Conservation (phyloP, 352 stramenopile genomes). For the Phytopythium oedochilum region DNA sequence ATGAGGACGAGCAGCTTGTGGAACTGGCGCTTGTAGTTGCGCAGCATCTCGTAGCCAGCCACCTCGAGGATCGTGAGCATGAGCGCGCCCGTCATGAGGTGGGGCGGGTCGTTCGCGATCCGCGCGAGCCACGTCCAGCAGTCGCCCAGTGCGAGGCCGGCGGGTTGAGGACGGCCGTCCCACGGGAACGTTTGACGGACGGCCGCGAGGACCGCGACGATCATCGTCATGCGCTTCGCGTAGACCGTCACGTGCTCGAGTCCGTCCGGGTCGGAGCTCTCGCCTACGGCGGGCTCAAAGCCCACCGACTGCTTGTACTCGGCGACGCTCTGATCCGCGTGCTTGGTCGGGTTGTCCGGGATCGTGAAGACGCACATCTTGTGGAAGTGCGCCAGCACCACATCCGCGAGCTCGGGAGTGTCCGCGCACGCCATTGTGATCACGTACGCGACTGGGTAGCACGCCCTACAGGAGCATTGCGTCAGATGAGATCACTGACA, state of each 20-base stretch:
- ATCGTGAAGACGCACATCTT: slow-evolving; percentile 76
- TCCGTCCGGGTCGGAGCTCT: slow-evolving; percentile 47
- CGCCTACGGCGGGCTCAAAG: slow-evolving; percentile 59
- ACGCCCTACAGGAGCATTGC: slow-evolving; percentile 34
- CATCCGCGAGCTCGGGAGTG: slow-evolving; percentile 64
- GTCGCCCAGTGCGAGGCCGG: slow-evolving; percentile 53
- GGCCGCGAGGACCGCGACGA: slow-evolving; percentile 58
- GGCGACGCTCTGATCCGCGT: slow-evolving; percentile 35
- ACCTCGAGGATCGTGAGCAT: slow-evolving; percentile 78
- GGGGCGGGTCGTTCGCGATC: slow-evolving; percentile 59
- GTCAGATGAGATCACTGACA: not conserved
- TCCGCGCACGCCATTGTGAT: slow-evolving; percentile 75
- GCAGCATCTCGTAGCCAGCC: slow-evolving; percentile 58
- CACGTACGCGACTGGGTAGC: slow-evolving; percentile 66
- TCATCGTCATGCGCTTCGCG: slow-evolving; percentile 77
- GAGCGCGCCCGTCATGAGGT: slow-evolving; percentile 67
- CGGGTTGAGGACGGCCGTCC: slow-evolving; percentile 43
- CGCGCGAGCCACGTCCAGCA: slow-evolving; percentile 71
- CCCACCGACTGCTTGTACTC: slow-evolving; percentile 67
- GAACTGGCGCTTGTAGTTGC: slow-evolving; percentile 69
- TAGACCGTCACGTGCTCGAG: slow-evolving; percentile 79
- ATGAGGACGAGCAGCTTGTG: slow-evolving; percentile 75
- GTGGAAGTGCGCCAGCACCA: slow-evolving; percentile 70
- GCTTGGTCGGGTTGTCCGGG: slow-evolving; percentile 51
- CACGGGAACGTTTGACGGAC: slow-evolving; percentile 68